Base-by-base conservation (phyloP, 345 rosid genomes). In the Salix arbutifolia region DNA sequence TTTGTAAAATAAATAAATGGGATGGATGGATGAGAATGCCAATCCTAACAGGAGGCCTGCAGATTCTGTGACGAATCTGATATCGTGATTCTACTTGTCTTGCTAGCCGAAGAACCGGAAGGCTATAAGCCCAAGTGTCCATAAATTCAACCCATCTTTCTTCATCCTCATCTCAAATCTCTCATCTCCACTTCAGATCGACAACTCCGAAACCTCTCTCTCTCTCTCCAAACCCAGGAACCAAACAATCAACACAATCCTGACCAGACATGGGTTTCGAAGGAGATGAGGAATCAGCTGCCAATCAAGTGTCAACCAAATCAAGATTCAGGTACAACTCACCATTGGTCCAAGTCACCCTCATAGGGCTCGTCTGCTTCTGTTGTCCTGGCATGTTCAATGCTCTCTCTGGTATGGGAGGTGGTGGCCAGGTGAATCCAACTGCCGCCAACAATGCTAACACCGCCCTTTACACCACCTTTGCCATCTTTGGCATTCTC, bases 351-450 rank as follows among this genome's bases (percentile, higher is more conserved):
- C 99, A 95, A 75, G 90, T 95, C 13, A 69, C 69, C 69, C 82
- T 93, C 28, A 91, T 95, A 53, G 99, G 97, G 1, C 76, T 95
- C 9, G 99, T 95, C 61, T 95, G 99, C 71, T 95, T 95, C 82
- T 95, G 99, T 74, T 95, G 97, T 46, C 99, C 99, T 0, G 97
- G 97, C 2, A 95, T 95, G 94, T 95, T 93, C 85, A 95, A 95
- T 73, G 99, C 99, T 35, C 90, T 95, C 73, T 88, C 96, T 35
- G 99, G 99, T 7, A 90, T 95, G 99, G 99, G 99, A 19, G 99
- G 94, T 2, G 97, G 96, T 0, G 99, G 97, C 19, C 99, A 95
- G 80, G 86, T 93, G 4, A 88, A 95, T 70, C 81, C 83, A 58
- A 90, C 92, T 28, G 99, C 99, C 19, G 84, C 90, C 61, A 87